Conservation (phyloP, 2,329 filamentous ascomycete species). For the Fusarium equiseti region DNA sequence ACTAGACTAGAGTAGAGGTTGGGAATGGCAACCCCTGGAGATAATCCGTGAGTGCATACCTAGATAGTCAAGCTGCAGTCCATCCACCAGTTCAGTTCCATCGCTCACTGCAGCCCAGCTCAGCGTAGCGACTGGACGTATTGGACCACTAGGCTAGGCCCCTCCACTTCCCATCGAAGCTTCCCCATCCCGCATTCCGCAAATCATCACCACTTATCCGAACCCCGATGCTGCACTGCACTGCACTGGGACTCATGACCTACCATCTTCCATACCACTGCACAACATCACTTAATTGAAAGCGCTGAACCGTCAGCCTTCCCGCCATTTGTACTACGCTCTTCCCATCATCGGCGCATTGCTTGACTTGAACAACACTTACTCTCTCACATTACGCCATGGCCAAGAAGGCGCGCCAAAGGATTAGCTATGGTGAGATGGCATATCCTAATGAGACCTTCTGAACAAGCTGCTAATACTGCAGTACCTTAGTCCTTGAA, state of each 20-base stretch:
- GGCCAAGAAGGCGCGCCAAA: constrained; percentile 77
- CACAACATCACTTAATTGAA: constrained; percentile 10
- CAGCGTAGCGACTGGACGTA: background rate
- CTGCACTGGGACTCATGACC: background rate
- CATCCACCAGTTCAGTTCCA: constrained; percentile 19
- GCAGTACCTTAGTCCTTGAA: constrained; percentile 63
- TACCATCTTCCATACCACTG: constrained; percentile 24
- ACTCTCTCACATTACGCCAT: constrained; percentile 55
- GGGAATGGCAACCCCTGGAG: constrained; percentile 3
- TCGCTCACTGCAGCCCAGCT: constrained; percentile 3
- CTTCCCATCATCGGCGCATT: constrained; percentile 35
- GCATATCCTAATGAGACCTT: background rate
- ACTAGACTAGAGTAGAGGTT: constrained; percentile 1
- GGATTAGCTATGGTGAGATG: constrained; percentile 75
- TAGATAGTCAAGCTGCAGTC: constrained; percentile 4
- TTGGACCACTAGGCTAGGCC: constrained; percentile 6
- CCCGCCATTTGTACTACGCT: constrained; percentile 34
- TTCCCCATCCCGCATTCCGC: constrained; percentile 42
- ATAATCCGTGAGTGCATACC: background rate
- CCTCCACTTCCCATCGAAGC: constrained; percentile 40
- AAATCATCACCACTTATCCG: constrained; percentile 39
- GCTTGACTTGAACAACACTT: constrained; percentile 20
- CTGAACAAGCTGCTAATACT: constrained; percentile 15
- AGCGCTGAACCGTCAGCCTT: constrained; percentile 1
- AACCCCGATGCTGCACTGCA: background rate